Conservation (phyloP, 495 filamentous ascomycete genomes). For the Physcia stellaris region DNA sequence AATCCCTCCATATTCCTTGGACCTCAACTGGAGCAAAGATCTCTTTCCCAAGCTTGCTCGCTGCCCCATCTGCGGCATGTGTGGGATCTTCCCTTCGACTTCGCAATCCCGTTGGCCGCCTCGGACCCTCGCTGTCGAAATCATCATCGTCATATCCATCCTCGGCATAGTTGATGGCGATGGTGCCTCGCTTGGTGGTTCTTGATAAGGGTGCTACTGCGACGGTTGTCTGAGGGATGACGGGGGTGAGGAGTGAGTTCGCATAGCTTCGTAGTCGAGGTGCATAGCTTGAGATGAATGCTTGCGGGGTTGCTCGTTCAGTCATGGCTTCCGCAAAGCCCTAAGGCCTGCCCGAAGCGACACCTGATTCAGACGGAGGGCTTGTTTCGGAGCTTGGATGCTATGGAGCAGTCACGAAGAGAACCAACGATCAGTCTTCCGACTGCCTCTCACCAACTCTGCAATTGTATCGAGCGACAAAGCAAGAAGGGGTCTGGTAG, state of each 20-base stretch:
- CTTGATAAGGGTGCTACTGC: constrained; percentile 55
- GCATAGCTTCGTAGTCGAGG: constrained; percentile 81
- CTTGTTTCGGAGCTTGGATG: too few relatives aligned
- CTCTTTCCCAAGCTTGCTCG: constrained; percentile 76
- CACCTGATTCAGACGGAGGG: too few relatives aligned
- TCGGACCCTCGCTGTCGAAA: constrained; percentile 67
- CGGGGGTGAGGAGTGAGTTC: constrained; percentile 83
- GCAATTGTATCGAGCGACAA: too few relatives aligned
- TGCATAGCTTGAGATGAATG: constrained; percentile 82
- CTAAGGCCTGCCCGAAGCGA: constrained; percentile 6
- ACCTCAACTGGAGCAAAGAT: constrained; percentile 64
- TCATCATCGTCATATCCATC: constrained; percentile 83
- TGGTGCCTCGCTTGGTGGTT: constrained; percentile 93
- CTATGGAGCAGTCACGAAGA: too few relatives aligned
- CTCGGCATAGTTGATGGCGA: constrained; percentile 93
- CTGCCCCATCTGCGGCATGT: constrained; percentile 42
- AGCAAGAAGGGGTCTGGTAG: too few relatives aligned
- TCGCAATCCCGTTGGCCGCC: constrained; percentile 71
- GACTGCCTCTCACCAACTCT: too few relatives aligned
- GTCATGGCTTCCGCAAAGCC: constrained; percentile 23
- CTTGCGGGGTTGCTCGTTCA: constrained; percentile 48
- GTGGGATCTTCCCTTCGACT: constrained; percentile 66
- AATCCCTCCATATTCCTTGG: constrained; percentile 84
- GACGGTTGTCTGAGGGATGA: constrained; percentile 50
- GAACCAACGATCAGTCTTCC: too few relatives aligned